Evolutionary conservation across 2,329 filamentous ascomycete genomes (phyloP).

Genomic region (Colletotrichum lindemuthianum): DNA sequence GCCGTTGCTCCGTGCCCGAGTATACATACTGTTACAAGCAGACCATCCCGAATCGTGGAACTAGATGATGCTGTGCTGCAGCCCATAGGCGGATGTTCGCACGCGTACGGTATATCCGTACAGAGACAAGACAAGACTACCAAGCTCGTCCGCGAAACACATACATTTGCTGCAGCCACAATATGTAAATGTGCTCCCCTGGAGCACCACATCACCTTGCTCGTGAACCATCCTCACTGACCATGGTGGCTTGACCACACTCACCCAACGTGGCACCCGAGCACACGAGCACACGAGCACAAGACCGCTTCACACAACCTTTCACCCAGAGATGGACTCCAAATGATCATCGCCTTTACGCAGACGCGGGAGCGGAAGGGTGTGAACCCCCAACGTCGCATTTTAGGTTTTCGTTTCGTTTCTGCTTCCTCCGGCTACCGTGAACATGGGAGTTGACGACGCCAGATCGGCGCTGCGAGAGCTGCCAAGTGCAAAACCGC

Average conservation of each 20-base stretch:
- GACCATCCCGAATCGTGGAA: constrained; percentile 1
- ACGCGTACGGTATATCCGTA: background rate
- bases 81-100: too few relatives aligned
- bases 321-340: constrained; percentile 17
- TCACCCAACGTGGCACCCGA: constrained; percentile 23
- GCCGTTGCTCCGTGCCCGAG: background rate
- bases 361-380: background rate
- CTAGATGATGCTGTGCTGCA: constrained; percentile 18
- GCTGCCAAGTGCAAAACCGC: constrained; percentile 16
- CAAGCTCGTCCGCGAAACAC: too few relatives aligned
- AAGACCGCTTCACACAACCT: constrained; percentile 23
- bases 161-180: too few relatives aligned
- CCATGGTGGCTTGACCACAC: constrained; percentile 23
- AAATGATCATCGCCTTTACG: constrained; percentile 17
- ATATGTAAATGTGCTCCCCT: too few relatives aligned
- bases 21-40: too few relatives aligned
- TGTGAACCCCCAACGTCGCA: background rate
- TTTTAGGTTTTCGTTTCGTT: too few relatives aligned
- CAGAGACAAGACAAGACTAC: constrained; percentile 8
- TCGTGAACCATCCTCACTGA: background rate
- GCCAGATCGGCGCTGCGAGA: constrained; percentile 24
- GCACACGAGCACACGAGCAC: constrained; percentile 28
- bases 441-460: background rate
- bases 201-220: too few relatives aligned
- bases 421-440: too few relatives aligned